Evolutionary conservation across 768 basidiomycete species (phyloP).

Genomic region (Lactarius tabidus): DNA sequence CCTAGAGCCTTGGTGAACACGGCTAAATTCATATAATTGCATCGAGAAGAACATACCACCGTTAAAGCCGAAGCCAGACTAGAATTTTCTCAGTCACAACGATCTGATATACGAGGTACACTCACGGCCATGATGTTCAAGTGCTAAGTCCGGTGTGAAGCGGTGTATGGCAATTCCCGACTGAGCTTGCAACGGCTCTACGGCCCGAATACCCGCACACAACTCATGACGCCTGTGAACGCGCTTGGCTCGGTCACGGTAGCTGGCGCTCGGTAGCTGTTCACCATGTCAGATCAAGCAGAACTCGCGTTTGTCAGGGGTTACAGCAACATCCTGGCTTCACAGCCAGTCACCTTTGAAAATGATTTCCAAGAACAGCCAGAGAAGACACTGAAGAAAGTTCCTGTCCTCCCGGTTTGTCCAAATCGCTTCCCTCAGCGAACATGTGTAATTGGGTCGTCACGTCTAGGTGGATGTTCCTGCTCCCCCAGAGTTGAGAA

Average conservation of each 20-base stretch:
- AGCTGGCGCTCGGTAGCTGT: conserved; percentile 27
- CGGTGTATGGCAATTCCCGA: not conserved
- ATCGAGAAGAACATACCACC: conserved; percentile 42
- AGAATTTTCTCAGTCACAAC: conserved; percentile 1
- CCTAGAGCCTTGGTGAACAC: conserved; percentile 42
- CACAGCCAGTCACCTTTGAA: conserved; percentile 62
- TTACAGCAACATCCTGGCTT: conserved; percentile 57
- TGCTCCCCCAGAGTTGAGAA: conserved; percentile 52
- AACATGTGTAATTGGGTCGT: conserved; percentile 9
- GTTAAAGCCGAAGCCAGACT: conserved; percentile 66
- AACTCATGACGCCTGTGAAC: not conserved
- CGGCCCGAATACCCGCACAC: not conserved
- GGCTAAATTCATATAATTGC: not conserved
- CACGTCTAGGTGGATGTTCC: conserved; percentile 53
- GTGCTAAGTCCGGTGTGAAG: not conserved
- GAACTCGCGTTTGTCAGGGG: conserved; percentile 62
- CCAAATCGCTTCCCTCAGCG: not conserved
- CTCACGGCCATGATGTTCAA: conserved; percentile 29
- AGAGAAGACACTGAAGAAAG: conserved; percentile 57
- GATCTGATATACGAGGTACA: not conserved
- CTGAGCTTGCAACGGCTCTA: not conserved
- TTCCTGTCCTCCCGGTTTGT: conserved; percentile 66
- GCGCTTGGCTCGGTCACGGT: no score
- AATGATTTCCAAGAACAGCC: conserved; percentile 78
- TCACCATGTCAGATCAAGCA: conserved; percentile 41